Conservation (phyloP, 352 stramenopile genomes). For the Globisporangium iwayamae region DNA sequence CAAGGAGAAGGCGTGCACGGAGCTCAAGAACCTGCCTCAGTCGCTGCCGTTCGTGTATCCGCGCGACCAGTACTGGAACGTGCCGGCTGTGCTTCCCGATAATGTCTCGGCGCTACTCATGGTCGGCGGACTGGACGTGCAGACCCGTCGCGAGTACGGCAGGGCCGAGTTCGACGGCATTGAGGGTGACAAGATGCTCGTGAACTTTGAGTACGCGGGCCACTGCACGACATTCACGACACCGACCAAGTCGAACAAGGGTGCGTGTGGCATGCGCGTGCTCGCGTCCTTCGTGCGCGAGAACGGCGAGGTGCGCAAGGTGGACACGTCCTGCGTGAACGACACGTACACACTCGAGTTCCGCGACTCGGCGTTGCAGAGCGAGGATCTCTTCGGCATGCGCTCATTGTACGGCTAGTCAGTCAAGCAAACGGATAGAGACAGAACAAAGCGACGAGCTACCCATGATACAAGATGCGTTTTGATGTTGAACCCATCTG, state of each 20-base stretch:
- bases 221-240: conserved; percentile 84
- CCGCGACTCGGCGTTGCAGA: conserved; percentile 20
- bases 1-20: conserved; percentile 47
- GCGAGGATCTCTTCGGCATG: conserved; percentile 38
- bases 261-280: conserved; percentile 65
- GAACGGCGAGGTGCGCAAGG: conserved; percentile 43
- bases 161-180: conserved; percentile 47
- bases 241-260: conserved; percentile 31
- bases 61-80: conserved; percentile 71
- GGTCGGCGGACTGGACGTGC: conserved; percentile 49
- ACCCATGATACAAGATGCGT: neutral
- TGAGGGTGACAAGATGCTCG: conserved; percentile 49
- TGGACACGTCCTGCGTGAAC: conserved; percentile 69
- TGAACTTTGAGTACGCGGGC: conserved; percentile 63
- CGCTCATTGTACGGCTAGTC: conserved; percentile 34
- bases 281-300: conserved; percentile 63
- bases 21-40: conserved; percentile 40
- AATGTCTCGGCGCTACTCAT: conserved; percentile 50
- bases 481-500: neutral
- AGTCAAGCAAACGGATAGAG: conserved; percentile 3
- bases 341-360: conserved; percentile 55
- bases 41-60: conserved; percentile 44
- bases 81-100: conserved; percentile 37
- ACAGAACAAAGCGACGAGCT: too few relatives aligned
- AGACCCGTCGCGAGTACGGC: conserved; percentile 49